phyloP scores from a whole-genome alignment of 129 eudicot genomes.

The Artemisia annua region DNA sequence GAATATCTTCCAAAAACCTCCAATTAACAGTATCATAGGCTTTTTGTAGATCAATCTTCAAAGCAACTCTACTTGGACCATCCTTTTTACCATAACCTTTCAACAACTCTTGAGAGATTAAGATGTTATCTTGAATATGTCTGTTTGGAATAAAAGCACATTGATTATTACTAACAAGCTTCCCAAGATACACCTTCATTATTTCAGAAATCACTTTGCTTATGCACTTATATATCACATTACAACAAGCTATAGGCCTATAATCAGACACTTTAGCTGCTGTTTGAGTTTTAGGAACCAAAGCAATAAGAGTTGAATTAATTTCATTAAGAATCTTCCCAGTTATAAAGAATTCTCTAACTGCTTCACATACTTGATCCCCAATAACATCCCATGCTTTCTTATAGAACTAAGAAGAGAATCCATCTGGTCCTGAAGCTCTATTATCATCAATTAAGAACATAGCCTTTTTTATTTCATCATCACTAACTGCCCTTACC shows the following conservation, averaged over 20 bases:
- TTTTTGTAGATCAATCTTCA: too few species aligned
- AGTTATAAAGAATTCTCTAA: background rate
- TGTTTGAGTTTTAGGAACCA: background rate
- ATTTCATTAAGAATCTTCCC: background rate
- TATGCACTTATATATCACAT: background rate
- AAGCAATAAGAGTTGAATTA: background rate
- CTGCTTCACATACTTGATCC: background rate
- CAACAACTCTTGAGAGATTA: too few species aligned
- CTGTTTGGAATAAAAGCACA: too few species aligned
- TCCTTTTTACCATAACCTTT: too few species aligned
- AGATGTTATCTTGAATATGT: too few species aligned
- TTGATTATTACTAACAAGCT: background rate
- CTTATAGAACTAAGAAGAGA: background rate
- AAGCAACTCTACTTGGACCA: too few species aligned
- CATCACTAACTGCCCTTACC: background rate
- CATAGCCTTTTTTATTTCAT: background rate
- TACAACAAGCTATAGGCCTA: too few species aligned
- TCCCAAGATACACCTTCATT: background rate
- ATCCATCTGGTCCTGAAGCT: background rate
- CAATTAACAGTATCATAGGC: too few species aligned
- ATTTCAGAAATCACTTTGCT: background rate
- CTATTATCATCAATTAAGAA: too few species aligned
- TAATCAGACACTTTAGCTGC: too few species aligned
- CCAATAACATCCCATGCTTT: background rate
- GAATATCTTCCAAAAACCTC: too few species aligned